Evolutionary conservation across 441 rosid genomes (phyloP).

Genomic region (Euphorbia celastroides): DNA sequence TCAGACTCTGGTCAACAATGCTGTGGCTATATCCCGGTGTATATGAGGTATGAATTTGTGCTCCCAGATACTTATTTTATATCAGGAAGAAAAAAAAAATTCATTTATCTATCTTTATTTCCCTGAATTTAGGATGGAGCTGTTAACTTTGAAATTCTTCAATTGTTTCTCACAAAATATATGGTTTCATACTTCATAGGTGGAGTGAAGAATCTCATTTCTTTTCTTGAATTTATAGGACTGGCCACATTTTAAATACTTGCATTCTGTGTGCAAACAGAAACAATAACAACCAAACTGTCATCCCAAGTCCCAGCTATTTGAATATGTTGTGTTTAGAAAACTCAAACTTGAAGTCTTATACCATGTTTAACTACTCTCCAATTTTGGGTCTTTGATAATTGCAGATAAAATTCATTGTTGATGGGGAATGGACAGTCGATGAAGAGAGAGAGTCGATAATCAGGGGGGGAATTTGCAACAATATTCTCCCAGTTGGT

Average conservation of each 20-base stretch:
- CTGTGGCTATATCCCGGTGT: conserved; percentile 89
- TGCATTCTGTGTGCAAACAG: too few relatives aligned
- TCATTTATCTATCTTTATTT: background rate
- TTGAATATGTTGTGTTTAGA: background rate
- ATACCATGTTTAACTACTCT: too few relatives aligned
- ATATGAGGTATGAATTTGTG: conserved; percentile 49
- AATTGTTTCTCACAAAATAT: background rate
- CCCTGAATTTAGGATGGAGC: background rate
- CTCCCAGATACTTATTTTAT: background rate
- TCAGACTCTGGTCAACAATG: conserved; percentile 55
- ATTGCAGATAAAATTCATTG: conserved; percentile 66
- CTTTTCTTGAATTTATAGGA: too few relatives aligned
- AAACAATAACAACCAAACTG: background rate
- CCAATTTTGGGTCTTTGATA: conserved; percentile 2
- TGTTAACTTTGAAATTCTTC: background rate
- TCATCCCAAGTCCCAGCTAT: background rate
- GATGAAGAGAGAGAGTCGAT: conserved; percentile 59
- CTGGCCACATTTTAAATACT: too few relatives aligned
- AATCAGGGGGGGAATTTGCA: conserved; percentile 47
- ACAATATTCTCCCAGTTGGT: conserved; percentile 65
- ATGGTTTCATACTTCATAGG: background rate
- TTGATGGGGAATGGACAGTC: conserved; percentile 69
- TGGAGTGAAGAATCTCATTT: background rate
- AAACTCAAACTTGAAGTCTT: too few relatives aligned
- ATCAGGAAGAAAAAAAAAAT: background rate